A percentile compares a stretch with the other conserved stretches of the same genome.
phyloP scores from a whole-genome alignment of 2,329 filamentous ascomycete species.

The Pseudogymnoascus sp. region DNA sequence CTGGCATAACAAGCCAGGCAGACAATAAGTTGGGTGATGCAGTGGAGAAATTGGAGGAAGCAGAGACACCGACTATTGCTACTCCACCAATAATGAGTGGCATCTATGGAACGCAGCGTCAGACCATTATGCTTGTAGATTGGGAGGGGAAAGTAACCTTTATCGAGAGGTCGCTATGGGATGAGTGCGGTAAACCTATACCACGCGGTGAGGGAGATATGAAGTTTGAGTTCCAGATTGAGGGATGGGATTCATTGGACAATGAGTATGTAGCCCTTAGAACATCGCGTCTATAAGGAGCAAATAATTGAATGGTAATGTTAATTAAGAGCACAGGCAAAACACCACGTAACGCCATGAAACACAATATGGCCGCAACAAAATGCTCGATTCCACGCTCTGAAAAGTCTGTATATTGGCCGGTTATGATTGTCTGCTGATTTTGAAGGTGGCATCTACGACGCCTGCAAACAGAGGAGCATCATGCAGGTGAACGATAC shows the following conservation, averaged over 20 bases:
- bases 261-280: slow-evolving; percentile 15
- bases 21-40: slow-evolving; percentile 26
- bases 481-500: neutral
- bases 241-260: slow-evolving; percentile 32
- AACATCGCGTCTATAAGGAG: neutral
- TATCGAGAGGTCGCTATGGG: slow-evolving; percentile 51
- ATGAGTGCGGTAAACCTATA: slow-evolving; percentile 46
- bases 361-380: neutral
- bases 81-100: slow-evolving; percentile 43
- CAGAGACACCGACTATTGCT: slow-evolving; percentile 31
- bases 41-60: slow-evolving; percentile 24
- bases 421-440: neutral
- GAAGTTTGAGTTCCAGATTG: slow-evolving; percentile 46
- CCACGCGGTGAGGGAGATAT: slow-evolving; percentile 46
- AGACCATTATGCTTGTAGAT: slow-evolving; percentile 53
- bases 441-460: neutral
- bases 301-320: neutral
- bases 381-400: neutral
- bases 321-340: neutral
- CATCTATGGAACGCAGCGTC: slow-evolving; percentile 56
- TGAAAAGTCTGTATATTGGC: neutral
- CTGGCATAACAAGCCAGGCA: slow-evolving; percentile 29
- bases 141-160: slow-evolving; percentile 54
- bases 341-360: neutral
- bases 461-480: neutral